Evolutionary conservation across 768 basidiomycete species (phyloP).

Genomic region (Austroboletus eburneus): DNA sequence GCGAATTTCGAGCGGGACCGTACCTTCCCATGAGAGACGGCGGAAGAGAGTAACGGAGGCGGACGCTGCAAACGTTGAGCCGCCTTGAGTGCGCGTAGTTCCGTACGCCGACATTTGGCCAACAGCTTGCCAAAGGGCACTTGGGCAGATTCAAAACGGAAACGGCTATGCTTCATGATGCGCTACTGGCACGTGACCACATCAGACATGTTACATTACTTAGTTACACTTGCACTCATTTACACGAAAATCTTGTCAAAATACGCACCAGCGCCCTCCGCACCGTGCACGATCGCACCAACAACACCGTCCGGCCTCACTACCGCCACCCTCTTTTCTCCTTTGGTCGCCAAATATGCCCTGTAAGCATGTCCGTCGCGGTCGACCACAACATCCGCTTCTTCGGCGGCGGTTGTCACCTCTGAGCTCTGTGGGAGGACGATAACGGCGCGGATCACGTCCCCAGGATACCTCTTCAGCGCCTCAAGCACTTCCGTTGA

Average conservation of each 20-base stretch:
- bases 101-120: constrained; percentile 49
- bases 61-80: constrained; percentile 46
- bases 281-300: constrained; percentile 28
- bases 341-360: constrained; percentile 32
- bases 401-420: not conserved
- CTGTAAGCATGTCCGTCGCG: constrained; percentile 35
- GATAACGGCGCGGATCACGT: constrained; percentile 6
- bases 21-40: constrained; percentile 86
- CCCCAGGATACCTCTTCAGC: constrained; percentile 4
- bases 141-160: not conserved
- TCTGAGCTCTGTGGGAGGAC: constrained; percentile 9
- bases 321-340: constrained; percentile 32
- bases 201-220: no score
- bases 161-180: not conserved
- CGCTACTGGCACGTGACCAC: constrained; percentile 12
- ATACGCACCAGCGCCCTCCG: constrained; percentile 15
- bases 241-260: constrained; percentile 16
- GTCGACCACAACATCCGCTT: constrained; percentile 36
- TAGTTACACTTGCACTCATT: not conserved
- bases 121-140: not conserved
- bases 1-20: constrained; percentile 84
- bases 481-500: constrained; percentile 6
- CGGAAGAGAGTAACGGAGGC: constrained; percentile 82
- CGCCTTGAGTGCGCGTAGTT: constrained; percentile 45
- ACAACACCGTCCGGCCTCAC: constrained; percentile 45